These are phyloP conservation scores for Ustilago curta DNA, from an alignment of 1,284 basidiomycete species.

Conservation along the genomic window DNA sequence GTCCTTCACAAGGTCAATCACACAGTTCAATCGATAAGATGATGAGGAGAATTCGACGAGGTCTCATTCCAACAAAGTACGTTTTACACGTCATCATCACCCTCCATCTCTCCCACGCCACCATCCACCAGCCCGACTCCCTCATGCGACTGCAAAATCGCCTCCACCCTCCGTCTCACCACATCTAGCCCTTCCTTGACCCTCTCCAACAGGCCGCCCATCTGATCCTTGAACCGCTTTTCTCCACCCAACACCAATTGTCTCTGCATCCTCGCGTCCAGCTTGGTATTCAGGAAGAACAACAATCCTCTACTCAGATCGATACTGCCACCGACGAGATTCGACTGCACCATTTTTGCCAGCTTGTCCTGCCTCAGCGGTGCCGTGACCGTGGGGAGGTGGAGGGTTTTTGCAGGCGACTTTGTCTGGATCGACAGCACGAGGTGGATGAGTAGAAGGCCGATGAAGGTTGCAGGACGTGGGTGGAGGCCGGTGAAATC, in stretches of 20 bases:
- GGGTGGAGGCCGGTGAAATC: conserved; percentile 56
- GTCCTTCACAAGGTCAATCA: neutral
- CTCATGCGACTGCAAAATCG: conserved; percentile 34
- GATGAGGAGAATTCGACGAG: neutral
- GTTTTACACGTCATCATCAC: conserved; percentile 4
- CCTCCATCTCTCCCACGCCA: neutral
- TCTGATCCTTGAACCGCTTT: conserved; percentile 9
- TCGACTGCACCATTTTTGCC: conserved; percentile 36
- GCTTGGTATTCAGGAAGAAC: conserved; percentile 50
- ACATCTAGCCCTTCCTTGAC: conserved; percentile 17
- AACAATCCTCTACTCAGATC: conserved; percentile 55
- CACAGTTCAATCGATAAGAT: neutral
- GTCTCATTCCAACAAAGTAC: neutral
- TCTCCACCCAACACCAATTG: conserved; percentile 34
- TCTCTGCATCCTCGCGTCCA: conserved; percentile 31
- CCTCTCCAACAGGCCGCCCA: conserved; percentile 21
- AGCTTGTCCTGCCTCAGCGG: conserved; percentile 14
- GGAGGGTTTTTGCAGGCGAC: conserved; percentile 43
- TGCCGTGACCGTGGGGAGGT: conserved; percentile 21
- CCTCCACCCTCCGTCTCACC: conserved; percentile 24
- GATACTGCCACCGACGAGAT: conserved; percentile 43
- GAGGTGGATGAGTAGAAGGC: conserved; percentile 52
- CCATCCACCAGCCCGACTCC: conserved; percentile 7
- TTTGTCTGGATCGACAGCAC: conserved; percentile 54
- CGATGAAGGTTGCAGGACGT: conserved; percentile 47